These are phyloP conservation scores for Pseudogymnoascus sp. DNA, from an alignment of 2,329 filamentous ascomycete species.

Conservation along the genomic window DNA sequence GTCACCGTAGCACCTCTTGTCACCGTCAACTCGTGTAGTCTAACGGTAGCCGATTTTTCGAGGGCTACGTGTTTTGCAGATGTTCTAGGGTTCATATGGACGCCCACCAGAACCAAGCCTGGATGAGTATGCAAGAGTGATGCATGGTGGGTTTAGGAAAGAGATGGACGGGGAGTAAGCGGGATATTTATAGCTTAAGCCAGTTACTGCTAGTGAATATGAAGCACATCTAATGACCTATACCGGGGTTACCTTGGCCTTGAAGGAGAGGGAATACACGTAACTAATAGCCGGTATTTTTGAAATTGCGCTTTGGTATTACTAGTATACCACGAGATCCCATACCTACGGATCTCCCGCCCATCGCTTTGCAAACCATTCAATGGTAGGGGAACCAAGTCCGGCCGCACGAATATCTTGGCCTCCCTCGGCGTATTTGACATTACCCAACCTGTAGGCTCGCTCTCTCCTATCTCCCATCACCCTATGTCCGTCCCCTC, in stretches of 20 bases:
- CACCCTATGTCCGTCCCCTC: slow-evolving; percentile 1
- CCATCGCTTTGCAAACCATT: neutral
- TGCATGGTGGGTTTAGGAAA: neutral
- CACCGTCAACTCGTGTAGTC: neutral
- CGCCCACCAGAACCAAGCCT: neutral
- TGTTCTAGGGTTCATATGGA: neutral
- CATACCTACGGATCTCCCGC: neutral
- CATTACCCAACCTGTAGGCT: neutral
- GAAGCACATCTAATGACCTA: neutral
- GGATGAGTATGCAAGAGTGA: neutral
- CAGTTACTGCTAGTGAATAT: neutral
- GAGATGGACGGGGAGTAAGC: neutral
- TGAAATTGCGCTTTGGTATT: slow-evolving; percentile 1
- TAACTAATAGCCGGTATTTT: too few species aligned
- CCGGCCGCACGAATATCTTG: neutral
- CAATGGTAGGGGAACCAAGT: neutral
- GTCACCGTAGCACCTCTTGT: neutral
- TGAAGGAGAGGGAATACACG: too few species aligned
- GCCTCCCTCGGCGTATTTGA: slow-evolving; percentile 5
- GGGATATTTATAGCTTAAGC: neutral
- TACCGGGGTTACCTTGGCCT: too few species aligned
- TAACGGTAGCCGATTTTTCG: neutral
- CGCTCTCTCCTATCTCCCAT: neutral
- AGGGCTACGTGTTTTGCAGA: neutral
- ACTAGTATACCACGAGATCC: neutral